Base-by-base conservation (phyloP, 164 flowering plant genomes). In the Tinospora cordifolia region DNA sequence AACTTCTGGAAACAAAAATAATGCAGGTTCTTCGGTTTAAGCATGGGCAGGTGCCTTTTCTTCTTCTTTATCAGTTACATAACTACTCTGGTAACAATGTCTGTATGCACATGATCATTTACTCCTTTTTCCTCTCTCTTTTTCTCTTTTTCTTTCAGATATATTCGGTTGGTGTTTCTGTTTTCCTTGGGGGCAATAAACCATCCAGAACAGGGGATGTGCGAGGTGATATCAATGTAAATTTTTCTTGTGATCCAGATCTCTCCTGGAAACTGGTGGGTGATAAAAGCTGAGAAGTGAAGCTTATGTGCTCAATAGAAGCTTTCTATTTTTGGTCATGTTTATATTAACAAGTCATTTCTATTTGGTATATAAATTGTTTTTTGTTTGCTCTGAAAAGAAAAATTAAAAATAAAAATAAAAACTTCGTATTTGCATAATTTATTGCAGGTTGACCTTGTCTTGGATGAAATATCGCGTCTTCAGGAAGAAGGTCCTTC, bases 221-320 rank as follows among this genome's bases (percentile, higher is more conserved):
- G 6, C 96, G 98, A 73, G 98, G 98, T 63, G 98, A 93, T 75
- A 84, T 93, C 59, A 86, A 92, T 77, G 83, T 93, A 68, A 88
- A 84, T 67, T 93, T 93, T 78, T 91, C 98, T 39, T 93, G 98
- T 81, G 97, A 91, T 81, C 98, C 98, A 34, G 92, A 85, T 62
- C 83, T 87, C 75, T 85, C 98, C 22, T 83, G 86, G 62, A 87
- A 83, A 72, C 82, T 93, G 90, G 97, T 91, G 68, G 15, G 81
- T 71, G 14, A 7, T 17, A 21, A 8, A 46, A 59, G 8, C 36
- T 13, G 24, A 22, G 39, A 34, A n/a, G n/a, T n/a, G 46, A 39
- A 21, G 34, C 30, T 67, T 8, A 44, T 44, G 44, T 13, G 21
- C 57, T 51, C 6, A 46, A 38, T 26, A 5, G 22, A 26, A 12